Percentiles rank a stretch among this genome's conserved stretches.
These are phyloP conservation scores for Alternaria sp. DNA, from an alignment of 2,329 filamentous ascomycete species.

Conservation along the genomic window DNA sequence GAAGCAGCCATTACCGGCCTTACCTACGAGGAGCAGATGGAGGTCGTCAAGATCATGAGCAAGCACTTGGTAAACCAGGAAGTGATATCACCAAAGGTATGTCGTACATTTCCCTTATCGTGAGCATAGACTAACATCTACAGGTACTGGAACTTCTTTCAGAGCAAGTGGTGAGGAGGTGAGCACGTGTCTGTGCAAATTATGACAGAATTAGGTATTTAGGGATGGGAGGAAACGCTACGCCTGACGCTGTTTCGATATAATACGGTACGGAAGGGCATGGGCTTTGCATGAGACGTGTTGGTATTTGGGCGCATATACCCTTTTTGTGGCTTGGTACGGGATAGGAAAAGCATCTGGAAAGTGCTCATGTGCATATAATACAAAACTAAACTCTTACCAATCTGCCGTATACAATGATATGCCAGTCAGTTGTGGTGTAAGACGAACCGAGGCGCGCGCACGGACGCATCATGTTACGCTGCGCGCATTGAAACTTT, in stretches of 20 bases:
- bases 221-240: neutral
- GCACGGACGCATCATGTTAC: neutral
- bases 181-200: neutral
- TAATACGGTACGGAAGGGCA: conserved; percentile 1
- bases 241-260: neutral
- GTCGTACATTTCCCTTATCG: no score
- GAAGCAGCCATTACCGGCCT: conserved; percentile 92
- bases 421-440: no score
- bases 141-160: conserved; percentile 37
- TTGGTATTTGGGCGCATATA: conserved; percentile 16
- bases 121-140: conserved; percentile 12
- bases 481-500: conserved; percentile 7
- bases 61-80: conserved; percentile 71
- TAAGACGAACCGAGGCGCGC: neutral
- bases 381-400: neutral
- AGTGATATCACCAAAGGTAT: conserved; percentile 60
- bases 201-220: neutral
- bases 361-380: conserved; percentile 1
- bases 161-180: conserved; percentile 29
- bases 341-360: neutral
- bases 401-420: no score
- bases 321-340: conserved; percentile 4
- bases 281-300: neutral
- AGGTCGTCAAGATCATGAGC: conserved; percentile 68
- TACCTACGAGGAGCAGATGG: conserved; percentile 84